phyloP scores from a whole-genome alignment of 768 basidiomycete species.

The Suillus clintonianus region DNA sequence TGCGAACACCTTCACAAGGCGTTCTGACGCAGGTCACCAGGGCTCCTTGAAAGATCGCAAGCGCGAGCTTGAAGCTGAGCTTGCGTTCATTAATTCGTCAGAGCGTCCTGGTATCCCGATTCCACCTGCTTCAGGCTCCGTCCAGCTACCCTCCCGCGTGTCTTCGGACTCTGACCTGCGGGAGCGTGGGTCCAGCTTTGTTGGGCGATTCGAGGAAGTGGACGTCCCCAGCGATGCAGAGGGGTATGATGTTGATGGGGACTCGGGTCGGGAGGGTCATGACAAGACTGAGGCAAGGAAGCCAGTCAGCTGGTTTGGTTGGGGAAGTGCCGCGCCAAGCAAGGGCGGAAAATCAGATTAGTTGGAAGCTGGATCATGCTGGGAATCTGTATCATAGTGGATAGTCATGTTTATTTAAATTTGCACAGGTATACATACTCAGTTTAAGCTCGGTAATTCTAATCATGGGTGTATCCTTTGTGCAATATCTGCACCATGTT shows the following conservation, averaged over 20 bases:
- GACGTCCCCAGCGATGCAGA: conserved; percentile 73
- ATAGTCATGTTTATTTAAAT: conserved; percentile 3
- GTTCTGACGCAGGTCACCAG: conserved; percentile 2
- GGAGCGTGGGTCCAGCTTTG: conserved; percentile 42
- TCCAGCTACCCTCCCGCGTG: conserved; percentile 33
- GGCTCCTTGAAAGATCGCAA: conserved; percentile 43
- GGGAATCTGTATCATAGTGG: not conserved
- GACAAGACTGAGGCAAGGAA: conserved; percentile 28
- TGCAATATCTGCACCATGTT: no score
- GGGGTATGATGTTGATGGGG: conserved; percentile 50
- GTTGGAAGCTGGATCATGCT: not conserved
- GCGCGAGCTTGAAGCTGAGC: conserved; percentile 57
- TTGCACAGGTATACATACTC: not conserved
- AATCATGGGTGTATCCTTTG: not conserved
- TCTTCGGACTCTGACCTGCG: conserved; percentile 48
- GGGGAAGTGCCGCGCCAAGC: conserved; percentile 27
- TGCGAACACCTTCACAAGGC: conserved; percentile 27
- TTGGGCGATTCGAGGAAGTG: conserved; percentile 64
- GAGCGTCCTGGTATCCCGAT: conserved; percentile 22
- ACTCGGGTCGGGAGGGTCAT: conserved; percentile 10
- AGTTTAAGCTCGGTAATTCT: not conserved
- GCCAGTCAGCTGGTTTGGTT: conserved; percentile 36
- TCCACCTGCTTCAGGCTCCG: conserved; percentile 33
- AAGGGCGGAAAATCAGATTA: conserved; percentile 24
- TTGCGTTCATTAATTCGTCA: conserved; percentile 47